Conservation (phyloP, 495 filamentous ascomycete species). For the Xylaria nigripes region DNA sequence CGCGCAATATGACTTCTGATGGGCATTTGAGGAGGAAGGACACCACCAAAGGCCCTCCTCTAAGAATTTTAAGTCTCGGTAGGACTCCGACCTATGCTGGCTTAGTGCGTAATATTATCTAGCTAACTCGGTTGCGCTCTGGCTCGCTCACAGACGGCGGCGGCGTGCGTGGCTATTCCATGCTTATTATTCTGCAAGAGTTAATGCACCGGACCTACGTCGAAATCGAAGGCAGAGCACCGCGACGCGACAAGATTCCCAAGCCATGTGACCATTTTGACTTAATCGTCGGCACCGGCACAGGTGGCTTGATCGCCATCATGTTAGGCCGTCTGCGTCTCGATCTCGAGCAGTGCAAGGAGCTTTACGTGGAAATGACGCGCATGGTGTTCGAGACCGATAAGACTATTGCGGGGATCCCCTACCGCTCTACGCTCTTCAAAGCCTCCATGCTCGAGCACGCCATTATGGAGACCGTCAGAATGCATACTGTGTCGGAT, state of each 20-base stretch:
- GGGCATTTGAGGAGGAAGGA: slow-evolving; percentile 60
- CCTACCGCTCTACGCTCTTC: slow-evolving; percentile 86
- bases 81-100: slow-evolving; percentile 25
- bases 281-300: slow-evolving; percentile 88
- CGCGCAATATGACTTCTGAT: slow-evolving; percentile 22
- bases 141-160: slow-evolving; percentile 70
- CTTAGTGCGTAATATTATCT: neutral
- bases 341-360: slow-evolving; percentile 91
- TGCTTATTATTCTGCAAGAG: slow-evolving; percentile 90
- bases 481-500: slow-evolving; percentile 74
- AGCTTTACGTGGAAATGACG: slow-evolving; percentile 91
- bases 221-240: slow-evolving; percentile 73
- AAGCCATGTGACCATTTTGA: slow-evolving; percentile 99
- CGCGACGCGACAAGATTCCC: slow-evolving; percentile 78
- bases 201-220: slow-evolving; percentile 92
- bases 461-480: slow-evolving; percentile 82
- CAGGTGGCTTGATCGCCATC: slow-evolving; percentile 88
- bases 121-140: slow-evolving; percentile 11
- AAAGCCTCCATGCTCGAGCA: slow-evolving; percentile 94
- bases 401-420: slow-evolving; percentile 92
- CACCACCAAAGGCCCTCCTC: slow-evolving; percentile 86
- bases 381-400: slow-evolving; percentile 93
- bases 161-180: slow-evolving; percentile 93
- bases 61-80: slow-evolving; percentile 89
- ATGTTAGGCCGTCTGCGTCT: slow-evolving; percentile 91